Evolutionary conservation across 1,139 yeast genomes (phyloP).

Genomic region (Saccharomyces pastorianus): DNA sequence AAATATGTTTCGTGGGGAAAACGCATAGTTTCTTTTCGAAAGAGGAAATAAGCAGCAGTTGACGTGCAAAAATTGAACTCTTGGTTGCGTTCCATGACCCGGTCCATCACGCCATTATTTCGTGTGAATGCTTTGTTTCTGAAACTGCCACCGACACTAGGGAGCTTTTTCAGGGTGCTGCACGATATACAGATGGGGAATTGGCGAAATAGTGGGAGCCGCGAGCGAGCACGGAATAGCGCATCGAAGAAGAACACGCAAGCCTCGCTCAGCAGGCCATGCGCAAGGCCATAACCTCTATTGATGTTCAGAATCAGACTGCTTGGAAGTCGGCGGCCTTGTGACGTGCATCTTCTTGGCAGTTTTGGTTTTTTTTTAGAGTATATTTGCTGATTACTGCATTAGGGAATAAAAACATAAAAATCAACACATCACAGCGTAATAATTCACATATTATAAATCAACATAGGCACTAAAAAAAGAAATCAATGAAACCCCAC

Average conservation of each 20-base stretch:
- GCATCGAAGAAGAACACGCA: not conserved
- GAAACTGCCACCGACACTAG: not conserved
- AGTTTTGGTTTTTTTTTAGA: not conserved
- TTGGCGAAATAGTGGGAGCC: not conserved
- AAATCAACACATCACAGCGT: not conserved
- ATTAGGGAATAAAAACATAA: not conserved
- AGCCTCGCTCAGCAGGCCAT: not conserved
- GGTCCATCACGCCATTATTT: not conserved
- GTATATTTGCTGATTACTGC: not conserved
- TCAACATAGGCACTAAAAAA: too few relatives aligned
- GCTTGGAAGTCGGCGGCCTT: not conserved
- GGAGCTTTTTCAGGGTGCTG: not conserved
- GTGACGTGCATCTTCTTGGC: not conserved
- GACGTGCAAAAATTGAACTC: not conserved
- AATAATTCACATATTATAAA: not conserved
- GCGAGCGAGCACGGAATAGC: not conserved
- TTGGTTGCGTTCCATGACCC: not conserved
- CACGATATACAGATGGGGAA: not conserved
- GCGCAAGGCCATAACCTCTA: not conserved
- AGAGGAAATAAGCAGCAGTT: not conserved
- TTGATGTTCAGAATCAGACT: not conserved
- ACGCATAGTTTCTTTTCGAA: not conserved
- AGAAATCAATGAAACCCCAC: not conserved
- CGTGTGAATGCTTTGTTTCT: not conserved
- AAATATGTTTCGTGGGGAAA: not conserved